These are phyloP conservation scores for Talaromyces adpressus DNA, from an alignment of 495 filamentous ascomycete species.

Conservation along the genomic window DNA sequence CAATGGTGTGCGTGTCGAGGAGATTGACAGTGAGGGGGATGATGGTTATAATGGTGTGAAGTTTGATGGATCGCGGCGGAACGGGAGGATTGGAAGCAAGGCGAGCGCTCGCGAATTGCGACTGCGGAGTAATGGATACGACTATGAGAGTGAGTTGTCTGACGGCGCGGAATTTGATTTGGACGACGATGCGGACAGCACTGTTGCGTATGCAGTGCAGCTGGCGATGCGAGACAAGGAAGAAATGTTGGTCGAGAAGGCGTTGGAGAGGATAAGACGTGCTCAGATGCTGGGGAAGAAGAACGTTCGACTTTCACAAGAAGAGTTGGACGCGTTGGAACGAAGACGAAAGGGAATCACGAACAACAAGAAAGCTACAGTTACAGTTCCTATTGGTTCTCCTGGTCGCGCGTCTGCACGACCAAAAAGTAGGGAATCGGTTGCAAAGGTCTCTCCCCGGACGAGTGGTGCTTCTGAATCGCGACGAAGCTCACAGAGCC, in stretches of 20 bases:
- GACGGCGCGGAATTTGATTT: conserved; percentile 50
- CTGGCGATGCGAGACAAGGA: conserved; percentile 58
- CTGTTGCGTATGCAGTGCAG: conserved; percentile 42
- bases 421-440: conserved; percentile 4
- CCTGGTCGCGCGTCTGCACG: conserved; percentile 9
- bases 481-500: conserved; percentile 2
- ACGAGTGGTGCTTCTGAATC: background rate
- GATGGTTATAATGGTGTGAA: conserved; percentile 52
- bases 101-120: conserved; percentile 4
- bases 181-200: conserved; percentile 45
- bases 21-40: conserved; percentile 61
- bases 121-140: conserved; percentile 10
- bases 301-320: conserved; percentile 68
- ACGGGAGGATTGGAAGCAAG: background rate
- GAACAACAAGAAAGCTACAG: conserved; percentile 17
- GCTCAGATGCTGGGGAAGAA: conserved; percentile 65
- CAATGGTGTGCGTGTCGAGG: conserved; percentile 52
- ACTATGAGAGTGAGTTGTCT: conserved; percentile 41
- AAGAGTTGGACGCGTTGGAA: conserved; percentile 71
- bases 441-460: conserved; percentile 9
- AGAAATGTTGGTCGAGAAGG: conserved; percentile 64
- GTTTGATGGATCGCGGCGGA: background rate
- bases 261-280: conserved; percentile 66
- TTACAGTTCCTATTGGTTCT: conserved; percentile 17
- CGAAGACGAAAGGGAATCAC: conserved; percentile 53